Evolutionary conservation across 2,329 filamentous ascomycete genomes (phyloP).

Genomic region (Colletotrichum karsti): DNA sequence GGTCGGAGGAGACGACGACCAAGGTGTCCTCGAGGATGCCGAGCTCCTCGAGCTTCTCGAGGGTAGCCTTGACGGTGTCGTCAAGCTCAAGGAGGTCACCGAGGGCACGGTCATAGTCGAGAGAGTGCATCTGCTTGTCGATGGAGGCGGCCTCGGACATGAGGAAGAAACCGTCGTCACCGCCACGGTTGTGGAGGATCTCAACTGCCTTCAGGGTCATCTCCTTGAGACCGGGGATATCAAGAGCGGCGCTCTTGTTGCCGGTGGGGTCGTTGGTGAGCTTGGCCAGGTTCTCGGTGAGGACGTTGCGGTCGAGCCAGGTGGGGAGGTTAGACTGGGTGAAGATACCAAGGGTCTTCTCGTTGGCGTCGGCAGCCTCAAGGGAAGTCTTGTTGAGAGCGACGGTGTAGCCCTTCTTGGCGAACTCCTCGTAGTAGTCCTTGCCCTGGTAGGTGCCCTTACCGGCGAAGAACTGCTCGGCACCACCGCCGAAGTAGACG

Average conservation of each 20-base stretch:
- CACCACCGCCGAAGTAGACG: slow-evolving; percentile 84
- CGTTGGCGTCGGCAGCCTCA: slow-evolving; percentile 60
- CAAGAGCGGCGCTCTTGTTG: slow-evolving; percentile 68
- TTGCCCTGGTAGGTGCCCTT: slow-evolving; percentile 72
- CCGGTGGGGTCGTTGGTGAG: slow-evolving; percentile 77
- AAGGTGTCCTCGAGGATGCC: slow-evolving; percentile 78
- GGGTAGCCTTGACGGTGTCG: slow-evolving; percentile 80
- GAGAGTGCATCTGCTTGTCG: slow-evolving; percentile 88
- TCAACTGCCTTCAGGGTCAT: slow-evolving; percentile 91
- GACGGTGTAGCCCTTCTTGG: slow-evolving; percentile 76
- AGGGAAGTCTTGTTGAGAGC: slow-evolving; percentile 80
- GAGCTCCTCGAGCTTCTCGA: slow-evolving; percentile 73
- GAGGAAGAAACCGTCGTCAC: slow-evolving; percentile 82
- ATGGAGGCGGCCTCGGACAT: slow-evolving; percentile 89
- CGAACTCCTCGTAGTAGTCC: slow-evolving; percentile 83
- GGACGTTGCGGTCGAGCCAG: slow-evolving; percentile 88
- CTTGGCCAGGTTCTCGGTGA: slow-evolving; percentile 72
- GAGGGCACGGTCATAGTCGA: slow-evolving; percentile 87
- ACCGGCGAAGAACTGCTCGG: slow-evolving; percentile 79
- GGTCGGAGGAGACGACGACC: slow-evolving; percentile 84
- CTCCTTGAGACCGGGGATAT: slow-evolving; percentile 85
- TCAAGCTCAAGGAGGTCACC: slow-evolving; percentile 88
- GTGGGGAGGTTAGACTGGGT: slow-evolving; percentile 78
- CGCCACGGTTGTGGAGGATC: slow-evolving; percentile 73
- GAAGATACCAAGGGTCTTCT: slow-evolving; percentile 81